Percentiles rank a stretch among this genome's conserved stretches.
phyloP scores from a whole-genome alignment of 2,329 filamentous ascomycete genomes.

The Pyricularia grisea region DNA sequence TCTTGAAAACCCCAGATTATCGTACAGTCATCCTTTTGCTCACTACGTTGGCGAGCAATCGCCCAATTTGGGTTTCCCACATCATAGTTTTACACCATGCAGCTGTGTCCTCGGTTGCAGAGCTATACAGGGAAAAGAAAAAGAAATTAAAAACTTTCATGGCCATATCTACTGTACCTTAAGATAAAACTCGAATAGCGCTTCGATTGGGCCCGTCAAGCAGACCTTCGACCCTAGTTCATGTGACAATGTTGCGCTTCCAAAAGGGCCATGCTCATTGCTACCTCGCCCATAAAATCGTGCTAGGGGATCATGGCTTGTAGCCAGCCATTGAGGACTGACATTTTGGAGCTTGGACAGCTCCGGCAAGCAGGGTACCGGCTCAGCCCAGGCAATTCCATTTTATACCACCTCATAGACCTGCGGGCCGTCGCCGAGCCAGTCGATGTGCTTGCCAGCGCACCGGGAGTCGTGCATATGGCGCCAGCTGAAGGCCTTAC shows the following conservation, averaged over 20 bases:
- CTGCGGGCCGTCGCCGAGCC: background rate
- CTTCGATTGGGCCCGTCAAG: background rate
- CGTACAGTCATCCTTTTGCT: too few relatives aligned
- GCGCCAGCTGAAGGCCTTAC: background rate
- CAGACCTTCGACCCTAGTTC: background rate
- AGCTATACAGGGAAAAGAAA: too few relatives aligned
- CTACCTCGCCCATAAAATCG: background rate
- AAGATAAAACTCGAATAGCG: too few relatives aligned
- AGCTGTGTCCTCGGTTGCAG: too few relatives aligned
- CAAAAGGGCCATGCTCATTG: slow-evolving; percentile 2
- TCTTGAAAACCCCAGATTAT: too few relatives aligned
- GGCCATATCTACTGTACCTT: too few relatives aligned
- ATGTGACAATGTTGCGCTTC: background rate
- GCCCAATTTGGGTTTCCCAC: too few relatives aligned
- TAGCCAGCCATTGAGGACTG: background rate
- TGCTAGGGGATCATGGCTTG: background rate
- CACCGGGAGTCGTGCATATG: background rate
- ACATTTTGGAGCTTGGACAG: background rate
- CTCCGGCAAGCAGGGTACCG: background rate
- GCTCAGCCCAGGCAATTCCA: background rate
- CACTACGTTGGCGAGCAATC: too few relatives aligned
- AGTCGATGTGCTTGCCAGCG: background rate
- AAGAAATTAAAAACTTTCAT: too few relatives aligned
- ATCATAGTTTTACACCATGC: too few relatives aligned
- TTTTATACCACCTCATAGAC: background rate